Evolutionary conservation across 192 early-diverging fungal species (phyloP).

Genomic region (Glomus cerebriforme): DNA sequence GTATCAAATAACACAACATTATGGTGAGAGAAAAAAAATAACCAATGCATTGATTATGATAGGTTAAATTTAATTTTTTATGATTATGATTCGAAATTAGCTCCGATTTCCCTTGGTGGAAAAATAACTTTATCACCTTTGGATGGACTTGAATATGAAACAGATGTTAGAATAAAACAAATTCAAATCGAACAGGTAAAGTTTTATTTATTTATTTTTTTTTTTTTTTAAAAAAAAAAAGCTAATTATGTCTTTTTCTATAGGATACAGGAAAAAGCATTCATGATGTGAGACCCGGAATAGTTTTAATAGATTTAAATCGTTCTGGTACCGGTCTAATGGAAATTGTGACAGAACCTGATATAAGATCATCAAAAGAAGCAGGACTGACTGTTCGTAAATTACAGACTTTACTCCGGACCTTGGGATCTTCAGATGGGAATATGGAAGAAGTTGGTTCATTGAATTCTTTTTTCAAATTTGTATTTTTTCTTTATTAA

Average conservation of each 20-base stretch:
- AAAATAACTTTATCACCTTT: conserved; percentile 52
- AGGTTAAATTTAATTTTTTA: background rate
- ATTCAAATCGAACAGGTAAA: conserved; percentile 83
- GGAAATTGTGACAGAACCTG: conserved; percentile 91
- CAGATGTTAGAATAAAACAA: conserved; percentile 72
- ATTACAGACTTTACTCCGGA: conserved; percentile 71
- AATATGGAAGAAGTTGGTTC: conserved; percentile 81
- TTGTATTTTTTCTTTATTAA: background rate
- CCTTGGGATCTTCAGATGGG: conserved; percentile 68
- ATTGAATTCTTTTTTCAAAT: background rate
- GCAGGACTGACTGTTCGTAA: conserved; percentile 77
- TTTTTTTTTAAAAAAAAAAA: too few species aligned
- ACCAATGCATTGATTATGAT: too few species aligned
- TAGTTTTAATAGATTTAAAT: conserved; percentile 82
- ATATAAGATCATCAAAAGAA: conserved; percentile 76
- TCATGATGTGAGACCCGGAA: conserved; percentile 58
- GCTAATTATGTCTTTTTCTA: too few species aligned
- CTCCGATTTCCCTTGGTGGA: conserved; percentile 80
- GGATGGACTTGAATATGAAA: conserved; percentile 60
- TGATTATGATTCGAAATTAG: conserved; percentile 30
- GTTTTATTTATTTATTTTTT: too few species aligned
- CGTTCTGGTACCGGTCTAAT: conserved; percentile 84
- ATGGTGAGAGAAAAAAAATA: conserved; percentile 52
- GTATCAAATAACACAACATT: conserved; percentile 94
- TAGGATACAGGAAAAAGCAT: conserved; percentile 87